Base-by-base conservation (phyloP, 768 basidiomycete genomes). In the Xerocomus spinulosus region DNA sequence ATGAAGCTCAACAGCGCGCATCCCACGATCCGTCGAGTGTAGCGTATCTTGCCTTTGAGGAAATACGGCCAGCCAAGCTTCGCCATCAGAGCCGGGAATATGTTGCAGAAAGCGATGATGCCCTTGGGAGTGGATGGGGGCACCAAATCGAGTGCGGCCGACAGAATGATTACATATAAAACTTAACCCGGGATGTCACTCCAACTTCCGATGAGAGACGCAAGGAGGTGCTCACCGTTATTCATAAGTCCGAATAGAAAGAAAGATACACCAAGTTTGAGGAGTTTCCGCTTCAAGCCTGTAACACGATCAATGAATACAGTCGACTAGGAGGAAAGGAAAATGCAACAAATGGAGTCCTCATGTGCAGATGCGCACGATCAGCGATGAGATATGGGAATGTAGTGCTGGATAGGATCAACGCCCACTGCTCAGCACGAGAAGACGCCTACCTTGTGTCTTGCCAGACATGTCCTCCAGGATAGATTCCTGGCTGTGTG, bases 61-160 rank as follows among this genome's bases (percentile, higher is more conserved):
- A 97, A 54, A 60, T 97, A 94, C 0, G 95, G 93, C 85, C 94
- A 98, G 9, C 82, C 85, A 4, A 96, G 72, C 69, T 97, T 98
- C 17, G 90, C 92, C 0, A 84, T 63, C 2, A 98, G 70, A 0
- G 91, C 81, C 0, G 95, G 94, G 12, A 87, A 79, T 46, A 99
- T 96, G 66, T 98, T 98, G 71, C 89, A 94, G 63, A 98, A 92
- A 1, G 87, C 82, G 44, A 98, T 92, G 46, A 98, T 82, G 14
- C 95, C 95, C 63, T 95, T 95, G 0, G 95, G 94, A 0, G 92
- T 95, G 2, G 85, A 79, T 2, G 90, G 83, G 8, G 92, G 88
- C 2, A 96, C 93, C 3, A 99, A 78, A 61, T 99, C 96, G 4
- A 97, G 73, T 2, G 96, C 96, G 6, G 95, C 95, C 2, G 92